These are phyloP conservation scores for Physcomitrium patens DNA, from an alignment of 225 moss, liverwort and hornwort genomes.

Conservation along the genomic window DNA sequence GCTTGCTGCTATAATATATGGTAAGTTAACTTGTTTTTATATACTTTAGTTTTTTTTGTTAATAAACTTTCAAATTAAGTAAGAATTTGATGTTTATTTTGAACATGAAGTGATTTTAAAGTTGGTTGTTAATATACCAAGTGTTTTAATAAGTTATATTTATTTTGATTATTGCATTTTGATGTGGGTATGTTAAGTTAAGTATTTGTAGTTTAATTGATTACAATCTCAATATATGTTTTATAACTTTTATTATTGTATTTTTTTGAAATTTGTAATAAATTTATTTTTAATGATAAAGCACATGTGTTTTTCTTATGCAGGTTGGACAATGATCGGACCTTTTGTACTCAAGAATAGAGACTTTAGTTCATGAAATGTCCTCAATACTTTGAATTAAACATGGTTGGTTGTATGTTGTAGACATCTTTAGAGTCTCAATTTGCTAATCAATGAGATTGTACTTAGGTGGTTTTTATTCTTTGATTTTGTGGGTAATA, in stretches of 20 bases:
- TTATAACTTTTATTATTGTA: neutral
- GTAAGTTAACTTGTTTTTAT: slow-evolving; percentile 49
- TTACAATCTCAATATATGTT: neutral
- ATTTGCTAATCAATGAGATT: slow-evolving; percentile 38
- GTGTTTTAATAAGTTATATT: neutral
- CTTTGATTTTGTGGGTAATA: slow-evolving; percentile 10
- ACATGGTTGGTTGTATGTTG: slow-evolving; percentile 20
- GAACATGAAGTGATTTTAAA: no score
- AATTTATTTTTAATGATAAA: slow-evolving; percentile 3
- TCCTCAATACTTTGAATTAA: neutral
- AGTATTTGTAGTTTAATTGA: neutral
- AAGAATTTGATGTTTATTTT: no score
- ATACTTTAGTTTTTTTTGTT: neutral
- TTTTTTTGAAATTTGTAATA: neutral
- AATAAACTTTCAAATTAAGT: neutral
- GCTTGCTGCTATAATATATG: slow-evolving; percentile 86
- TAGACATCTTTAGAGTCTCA: slow-evolving; percentile 21
- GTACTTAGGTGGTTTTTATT: slow-evolving; percentile 29
- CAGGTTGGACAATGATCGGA: slow-evolving; percentile 99
- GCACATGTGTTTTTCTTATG: slow-evolving; percentile 21
- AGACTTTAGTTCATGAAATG: slow-evolving; percentile 57
- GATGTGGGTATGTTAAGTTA: neutral
- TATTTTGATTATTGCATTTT: neutral
- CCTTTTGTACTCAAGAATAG: slow-evolving; percentile 74
- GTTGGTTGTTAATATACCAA: no score